Evolutionary conservation across 352 stramenopile genomes (phyloP), one percentile per base, ranked within the genome.

Genomic region (Pythium folliculosum): DNA sequence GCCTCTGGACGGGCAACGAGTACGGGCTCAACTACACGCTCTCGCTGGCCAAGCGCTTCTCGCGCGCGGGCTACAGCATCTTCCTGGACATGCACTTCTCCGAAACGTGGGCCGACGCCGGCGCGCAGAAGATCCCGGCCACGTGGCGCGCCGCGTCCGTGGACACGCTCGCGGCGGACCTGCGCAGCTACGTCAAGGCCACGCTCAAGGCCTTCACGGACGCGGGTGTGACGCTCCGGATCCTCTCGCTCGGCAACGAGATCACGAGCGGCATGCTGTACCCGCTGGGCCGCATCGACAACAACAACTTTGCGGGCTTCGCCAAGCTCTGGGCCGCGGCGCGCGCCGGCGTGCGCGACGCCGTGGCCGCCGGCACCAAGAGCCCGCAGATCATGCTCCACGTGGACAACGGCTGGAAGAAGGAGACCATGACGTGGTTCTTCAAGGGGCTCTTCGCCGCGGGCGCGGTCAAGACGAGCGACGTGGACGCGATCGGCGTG

Each of bases 351-450:
- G 53, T 60, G n/a, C 27, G 35, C 35, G 53, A 60, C 53, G 53
- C 53, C 53, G 53, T 60, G 35, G 53, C 53, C 9, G 21, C 32
- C 2, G 53, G 53, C 53, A 50, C 53, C 32, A 49, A 38, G 19
- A 48, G 25, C 19, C 51, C 51, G 51, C 51, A 60, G 53, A 49
- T 60, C 53, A 60, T 60, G 53, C 25, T 60, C 53, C 53, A 60
- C 53, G 53, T 60, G 25, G 35, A 60, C 53, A 44, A 60, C 21
- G 53, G 53, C n/a, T 60, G 53, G 53, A 60, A 60, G 53, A 60
- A 35, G 13, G 53, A 60, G 19, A 60, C 53, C n/a, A 60, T 60
- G 53, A 37, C n/a, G 27, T 60, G 53, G 53, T 60, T 50, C 21
- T 60, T 60, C 35, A 48, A 60, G 14, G 53, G 53, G 3, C 8